Evolutionary conservation across 2,329 filamentous ascomycete genomes (phyloP).

Genomic region (Ophiostoma quercus): DNA sequence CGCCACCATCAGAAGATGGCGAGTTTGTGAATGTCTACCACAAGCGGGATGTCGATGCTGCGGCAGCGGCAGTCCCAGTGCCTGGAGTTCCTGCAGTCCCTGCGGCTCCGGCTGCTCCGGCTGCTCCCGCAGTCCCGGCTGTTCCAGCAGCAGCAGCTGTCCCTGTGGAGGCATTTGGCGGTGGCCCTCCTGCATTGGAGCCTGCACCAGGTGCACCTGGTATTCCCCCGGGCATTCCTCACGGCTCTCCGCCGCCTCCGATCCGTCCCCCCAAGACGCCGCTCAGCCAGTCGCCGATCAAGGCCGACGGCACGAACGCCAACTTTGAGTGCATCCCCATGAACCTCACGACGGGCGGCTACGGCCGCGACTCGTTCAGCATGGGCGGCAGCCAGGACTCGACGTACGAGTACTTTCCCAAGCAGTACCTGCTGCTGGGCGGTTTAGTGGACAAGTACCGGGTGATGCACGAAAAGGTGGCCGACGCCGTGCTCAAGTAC

Average conservation of each 20-base stretch:
- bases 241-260: neutral
- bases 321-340: slow-evolving; percentile 53
- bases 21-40: slow-evolving; percentile 22
- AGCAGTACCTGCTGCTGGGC: slow-evolving; percentile 70
- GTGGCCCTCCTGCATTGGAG: neutral
- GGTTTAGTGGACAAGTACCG: slow-evolving; percentile 68
- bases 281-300: slow-evolving; percentile 29
- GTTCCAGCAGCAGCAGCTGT: neutral
- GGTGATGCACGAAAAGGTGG: slow-evolving; percentile 63
- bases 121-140: neutral
- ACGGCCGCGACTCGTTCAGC: slow-evolving; percentile 46
- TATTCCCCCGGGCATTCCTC: neutral
- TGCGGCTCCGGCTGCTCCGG: neutral
- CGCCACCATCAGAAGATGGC: neutral
- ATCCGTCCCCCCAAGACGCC: neutral
- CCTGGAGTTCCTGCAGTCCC: neutral
- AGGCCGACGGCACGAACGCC: slow-evolving; percentile 34
- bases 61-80: neutral
- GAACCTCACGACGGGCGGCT: slow-evolving; percentile 48
- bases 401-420: slow-evolving; percentile 67
- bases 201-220: neutral
- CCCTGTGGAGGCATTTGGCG: neutral
- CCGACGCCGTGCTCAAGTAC: slow-evolving; percentile 63
- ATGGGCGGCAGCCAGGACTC: slow-evolving; percentile 65
- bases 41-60: slow-evolving; percentile 8